phyloP scores from a whole-genome alignment of 2,329 filamentous ascomycete species.

The Annulohypoxylon truncatum region DNA sequence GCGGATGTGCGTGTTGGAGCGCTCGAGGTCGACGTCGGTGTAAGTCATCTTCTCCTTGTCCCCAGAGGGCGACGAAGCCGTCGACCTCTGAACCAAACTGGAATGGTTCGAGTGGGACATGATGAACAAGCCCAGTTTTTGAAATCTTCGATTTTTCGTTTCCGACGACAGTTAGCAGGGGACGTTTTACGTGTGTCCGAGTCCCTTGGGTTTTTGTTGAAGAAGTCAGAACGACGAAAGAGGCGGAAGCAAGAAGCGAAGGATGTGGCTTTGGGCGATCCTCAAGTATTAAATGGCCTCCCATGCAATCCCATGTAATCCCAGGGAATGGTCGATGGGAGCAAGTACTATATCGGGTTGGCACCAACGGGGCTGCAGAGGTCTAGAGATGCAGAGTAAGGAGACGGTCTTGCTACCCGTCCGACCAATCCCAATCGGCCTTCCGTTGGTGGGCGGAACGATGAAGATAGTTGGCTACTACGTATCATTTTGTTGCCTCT shows the following conservation, averaged over 20 bases:
- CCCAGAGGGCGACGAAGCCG: slow-evolving; percentile 47
- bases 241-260: slow-evolving; percentile 2
- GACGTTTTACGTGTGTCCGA: slow-evolving; percentile 19
- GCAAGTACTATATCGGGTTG: slow-evolving; percentile 2
- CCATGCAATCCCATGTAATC: neutral
- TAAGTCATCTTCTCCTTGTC: slow-evolving; percentile 47
- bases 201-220: slow-evolving; percentile 25
- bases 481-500: slow-evolving; percentile 15
- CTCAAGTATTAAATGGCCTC: slow-evolving; percentile 32
- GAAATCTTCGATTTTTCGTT: neutral
- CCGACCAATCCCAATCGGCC: slow-evolving; percentile 15
- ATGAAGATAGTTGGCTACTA: slow-evolving; percentile 15
- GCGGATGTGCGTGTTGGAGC: slow-evolving; percentile 51
- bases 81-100: slow-evolving; percentile 47
- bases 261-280: slow-evolving; percentile 24
- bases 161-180: neutral
- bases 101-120: slow-evolving; percentile 37
- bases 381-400: slow-evolving; percentile 18
- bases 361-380: slow-evolving; percentile 11
- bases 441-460: slow-evolving; percentile 9
- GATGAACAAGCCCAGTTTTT: neutral
- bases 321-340: too few species aligned
- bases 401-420: slow-evolving; percentile 27
- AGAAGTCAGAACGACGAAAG: slow-evolving; percentile 22
- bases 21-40: slow-evolving; percentile 44